phyloP scores from a whole-genome alignment of 208 protist genomes.

The Trichomonas tenax region DNA sequence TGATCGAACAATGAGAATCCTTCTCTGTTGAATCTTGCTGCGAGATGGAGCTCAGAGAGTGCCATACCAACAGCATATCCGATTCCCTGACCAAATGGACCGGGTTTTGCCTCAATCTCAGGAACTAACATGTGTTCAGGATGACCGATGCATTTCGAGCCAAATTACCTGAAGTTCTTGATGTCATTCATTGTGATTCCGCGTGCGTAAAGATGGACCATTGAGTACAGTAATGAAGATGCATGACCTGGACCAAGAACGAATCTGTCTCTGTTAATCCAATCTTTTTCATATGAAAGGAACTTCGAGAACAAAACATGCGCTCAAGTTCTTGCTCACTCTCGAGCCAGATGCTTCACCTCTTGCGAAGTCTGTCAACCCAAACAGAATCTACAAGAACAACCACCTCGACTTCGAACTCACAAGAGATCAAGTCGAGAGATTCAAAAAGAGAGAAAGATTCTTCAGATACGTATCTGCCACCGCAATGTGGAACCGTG shows the following conservation, averaged over 20 bases:
- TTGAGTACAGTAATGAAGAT: slow-evolving; percentile 87
- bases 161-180: slow-evolving; percentile 77
- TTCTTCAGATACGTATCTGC: no score
- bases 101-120: slow-evolving; percentile 98
- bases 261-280: slow-evolving; percentile 94
- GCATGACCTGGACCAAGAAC: slow-evolving; percentile 96
- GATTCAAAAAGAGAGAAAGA: no score
- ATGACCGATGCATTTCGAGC: slow-evolving; percentile 86
- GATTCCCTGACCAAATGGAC: slow-evolving; percentile 96
- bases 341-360: no score
- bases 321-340: no score
- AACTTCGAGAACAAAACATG: no score
- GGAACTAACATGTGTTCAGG: slow-evolving; percentile 67
- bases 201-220: slow-evolving; percentile 77
- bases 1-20: slow-evolving; percentile 73
- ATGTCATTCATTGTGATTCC: slow-evolving; percentile 79
- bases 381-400: no score
- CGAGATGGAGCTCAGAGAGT: slow-evolving; percentile 33
- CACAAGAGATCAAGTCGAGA: no score
- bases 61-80: slow-evolving; percentile 34
- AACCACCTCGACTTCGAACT: no score
- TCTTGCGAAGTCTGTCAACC: no score
- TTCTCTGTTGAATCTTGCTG: slow-evolving; percentile 75
- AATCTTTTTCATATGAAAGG: slow-evolving; percentile 77
- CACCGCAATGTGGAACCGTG: no score